These are phyloP conservation scores for Monilinia vaccinii-corymbosi DNA, from an alignment of 2,329 filamentous ascomycete genomes.

Conservation along the genomic window DNA sequence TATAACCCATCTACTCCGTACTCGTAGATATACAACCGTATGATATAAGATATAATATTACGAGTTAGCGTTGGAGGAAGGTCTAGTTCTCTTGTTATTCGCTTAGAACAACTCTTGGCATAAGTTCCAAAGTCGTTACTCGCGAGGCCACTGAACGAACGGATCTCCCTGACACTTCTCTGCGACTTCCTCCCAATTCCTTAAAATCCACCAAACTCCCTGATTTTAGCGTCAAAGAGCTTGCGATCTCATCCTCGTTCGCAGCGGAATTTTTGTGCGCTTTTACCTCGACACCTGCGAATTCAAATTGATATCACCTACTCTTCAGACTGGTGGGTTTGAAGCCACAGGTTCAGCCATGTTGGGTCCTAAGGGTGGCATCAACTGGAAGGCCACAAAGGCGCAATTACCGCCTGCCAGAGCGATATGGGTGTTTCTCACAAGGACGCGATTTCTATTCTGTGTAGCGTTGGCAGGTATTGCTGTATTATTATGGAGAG, in stretches of 20 bases:
- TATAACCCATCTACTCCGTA: too few species aligned
- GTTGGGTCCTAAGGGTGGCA: conserved; percentile 83
- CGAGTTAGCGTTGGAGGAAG: neutral
- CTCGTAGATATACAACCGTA: too few species aligned
- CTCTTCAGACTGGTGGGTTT: conserved; percentile 32
- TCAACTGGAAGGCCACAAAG: conserved; percentile 87
- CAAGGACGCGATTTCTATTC: conserved; percentile 69
- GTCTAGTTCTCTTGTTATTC: conserved; percentile 6
- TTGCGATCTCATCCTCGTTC: conserved; percentile 4
- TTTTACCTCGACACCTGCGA: neutral
- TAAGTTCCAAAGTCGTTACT: conserved; percentile 14
- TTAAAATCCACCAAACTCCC: conserved; percentile 12
- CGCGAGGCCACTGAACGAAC: conserved; percentile 6
- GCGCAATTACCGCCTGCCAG: conserved; percentile 69
- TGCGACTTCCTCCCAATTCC: conserved; percentile 2
- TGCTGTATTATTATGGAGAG: conserved; percentile 78
- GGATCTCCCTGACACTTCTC: conserved; percentile 10
- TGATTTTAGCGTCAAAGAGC: conserved; percentile 12
- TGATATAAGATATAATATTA: neutral
- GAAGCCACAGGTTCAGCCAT: conserved; percentile 45
- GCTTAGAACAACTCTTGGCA: conserved; percentile 11
- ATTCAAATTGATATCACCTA: conserved; percentile 22
- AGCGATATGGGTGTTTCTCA: conserved; percentile 60
- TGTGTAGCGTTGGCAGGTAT: conserved; percentile 61
- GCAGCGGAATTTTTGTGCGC: neutral